These are phyloP conservation scores for Haplosporangium sp. DNA, from an alignment of 371 early-diverging fungal species.

Conservation along the genomic window DNA sequence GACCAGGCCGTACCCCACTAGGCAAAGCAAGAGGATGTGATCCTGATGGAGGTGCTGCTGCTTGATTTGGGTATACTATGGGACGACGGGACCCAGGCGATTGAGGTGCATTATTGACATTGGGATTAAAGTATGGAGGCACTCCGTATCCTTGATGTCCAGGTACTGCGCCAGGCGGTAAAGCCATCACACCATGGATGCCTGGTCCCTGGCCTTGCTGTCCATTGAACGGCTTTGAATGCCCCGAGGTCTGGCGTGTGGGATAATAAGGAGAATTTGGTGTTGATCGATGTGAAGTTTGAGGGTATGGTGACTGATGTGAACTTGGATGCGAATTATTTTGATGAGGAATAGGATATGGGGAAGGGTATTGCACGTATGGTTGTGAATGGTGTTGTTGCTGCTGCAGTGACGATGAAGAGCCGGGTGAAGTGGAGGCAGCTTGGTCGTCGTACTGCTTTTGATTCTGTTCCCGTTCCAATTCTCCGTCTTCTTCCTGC, in stretches of 20 bases:
- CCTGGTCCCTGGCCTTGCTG: conserved; percentile 35
- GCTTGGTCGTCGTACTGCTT: neutral
- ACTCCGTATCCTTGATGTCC: conserved; percentile 14
- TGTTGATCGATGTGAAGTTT: conserved; percentile 17
- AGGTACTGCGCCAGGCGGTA: conserved; percentile 11
- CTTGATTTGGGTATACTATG: conserved; percentile 12
- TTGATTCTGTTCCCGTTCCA: neutral
- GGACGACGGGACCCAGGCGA: conserved; percentile 33
- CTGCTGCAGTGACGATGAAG: neutral
- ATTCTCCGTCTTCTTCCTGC: neutral
- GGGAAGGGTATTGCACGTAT: conserved; percentile 3
- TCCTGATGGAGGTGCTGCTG: conserved; percentile 5
- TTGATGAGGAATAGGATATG: conserved; percentile 6
- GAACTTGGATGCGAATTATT: conserved; percentile 9
- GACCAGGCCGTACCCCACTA: conserved; percentile 11
- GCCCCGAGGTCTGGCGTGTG: conserved; percentile 11
- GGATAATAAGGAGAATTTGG: conserved; percentile 25
- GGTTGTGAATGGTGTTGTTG: conserved; percentile 1
- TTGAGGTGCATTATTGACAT: conserved; percentile 1
- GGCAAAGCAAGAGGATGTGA: conserved; percentile 12
- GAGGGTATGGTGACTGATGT: conserved; percentile 13
- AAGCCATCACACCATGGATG: conserved; percentile 8
- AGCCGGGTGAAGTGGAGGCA: neutral
- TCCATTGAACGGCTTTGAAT: conserved; percentile 21
- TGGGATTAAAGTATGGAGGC: conserved; percentile 20